phyloP scores from a whole-genome alignment of 1,284 basidiomycete species.

The Singerocomus rubriflavus region DNA sequence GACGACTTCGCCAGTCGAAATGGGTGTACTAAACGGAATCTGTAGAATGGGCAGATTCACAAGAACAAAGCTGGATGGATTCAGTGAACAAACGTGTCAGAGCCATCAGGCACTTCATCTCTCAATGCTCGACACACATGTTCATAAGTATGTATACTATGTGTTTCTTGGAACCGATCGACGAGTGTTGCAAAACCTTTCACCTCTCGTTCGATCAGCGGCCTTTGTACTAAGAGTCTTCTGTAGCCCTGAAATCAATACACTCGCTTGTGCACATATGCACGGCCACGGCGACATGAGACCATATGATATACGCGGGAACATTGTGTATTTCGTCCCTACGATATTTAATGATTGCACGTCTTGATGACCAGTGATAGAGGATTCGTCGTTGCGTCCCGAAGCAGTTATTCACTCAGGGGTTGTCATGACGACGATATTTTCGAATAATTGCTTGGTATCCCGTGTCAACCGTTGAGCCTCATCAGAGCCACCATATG shows the following conservation, averaged over 20 bases:
- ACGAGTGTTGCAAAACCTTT: neutral
- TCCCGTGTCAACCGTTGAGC: too few species aligned
- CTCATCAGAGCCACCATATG: too few species aligned
- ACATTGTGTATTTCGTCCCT: neutral
- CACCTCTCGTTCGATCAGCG: neutral
- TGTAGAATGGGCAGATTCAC: slow-evolving; percentile 30
- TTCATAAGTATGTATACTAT: neutral
- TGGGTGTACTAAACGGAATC: slow-evolving; percentile 3
- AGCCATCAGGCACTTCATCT: neutral
- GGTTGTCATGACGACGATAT: neutral
- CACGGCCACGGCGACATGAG: too few species aligned
- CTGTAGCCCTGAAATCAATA: neutral
- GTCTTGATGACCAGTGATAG: too few species aligned
- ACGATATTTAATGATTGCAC: too few species aligned
- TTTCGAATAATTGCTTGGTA: too few species aligned
- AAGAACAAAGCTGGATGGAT: slow-evolving; percentile 9
- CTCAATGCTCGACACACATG: neutral
- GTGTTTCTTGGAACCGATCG: neutral
- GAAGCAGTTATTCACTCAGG: neutral
- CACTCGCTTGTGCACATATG: neutral
- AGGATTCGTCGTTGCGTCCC: too few species aligned
- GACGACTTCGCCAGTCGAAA: neutral
- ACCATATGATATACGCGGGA: too few species aligned
- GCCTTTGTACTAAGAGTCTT: neutral
- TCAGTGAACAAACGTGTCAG: neutral